phyloP scores from a whole-genome alignment of 371 early-diverging fungal genomes.

The Choanephora cucurbitarum region DNA sequence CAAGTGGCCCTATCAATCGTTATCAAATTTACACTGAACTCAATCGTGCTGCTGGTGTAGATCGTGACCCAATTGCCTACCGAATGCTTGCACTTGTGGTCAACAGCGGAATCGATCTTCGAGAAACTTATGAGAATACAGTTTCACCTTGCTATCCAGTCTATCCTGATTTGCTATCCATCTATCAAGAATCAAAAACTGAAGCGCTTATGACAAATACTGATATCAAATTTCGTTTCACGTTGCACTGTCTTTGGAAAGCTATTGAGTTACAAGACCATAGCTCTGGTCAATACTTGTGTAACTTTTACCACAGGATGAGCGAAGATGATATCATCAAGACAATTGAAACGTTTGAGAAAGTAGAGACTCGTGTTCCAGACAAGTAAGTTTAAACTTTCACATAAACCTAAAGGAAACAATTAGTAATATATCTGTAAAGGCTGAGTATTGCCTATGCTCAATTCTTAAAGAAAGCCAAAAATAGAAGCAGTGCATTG shows the following conservation, averaged over 20 bases:
- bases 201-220: conserved; percentile 1
- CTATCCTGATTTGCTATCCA: not conserved
- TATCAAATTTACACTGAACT: conserved; percentile 11
- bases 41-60: conserved; percentile 8
- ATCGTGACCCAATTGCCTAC: conserved; percentile 17
- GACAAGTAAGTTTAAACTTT: conserved; percentile 16
- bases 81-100: conserved; percentile 20
- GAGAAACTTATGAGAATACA: conserved; percentile 4
- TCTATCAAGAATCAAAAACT: conserved; percentile 7
- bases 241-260: conserved; percentile 22
- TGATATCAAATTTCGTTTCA: conserved; percentile 13
- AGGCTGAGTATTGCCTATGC: conserved; percentile 24
- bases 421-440: not conserved
- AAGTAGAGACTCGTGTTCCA: conserved; percentile 9
- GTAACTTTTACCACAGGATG: conserved; percentile 12
- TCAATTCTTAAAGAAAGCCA: conserved; percentile 14
- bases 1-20: conserved; percentile 4
- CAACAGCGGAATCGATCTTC: conserved; percentile 2
- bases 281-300: conserved; percentile 16
- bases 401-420: not conserved
- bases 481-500: conserved; percentile 10
- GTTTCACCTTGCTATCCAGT: not conserved
- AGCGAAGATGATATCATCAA: conserved; percentile 7
- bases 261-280: conserved; percentile 20
- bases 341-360: conserved; percentile 14